Evolutionary conservation across 2,329 filamentous ascomycete species (phyloP).

Genomic region (Sodiomyces alkalinus): DNA sequence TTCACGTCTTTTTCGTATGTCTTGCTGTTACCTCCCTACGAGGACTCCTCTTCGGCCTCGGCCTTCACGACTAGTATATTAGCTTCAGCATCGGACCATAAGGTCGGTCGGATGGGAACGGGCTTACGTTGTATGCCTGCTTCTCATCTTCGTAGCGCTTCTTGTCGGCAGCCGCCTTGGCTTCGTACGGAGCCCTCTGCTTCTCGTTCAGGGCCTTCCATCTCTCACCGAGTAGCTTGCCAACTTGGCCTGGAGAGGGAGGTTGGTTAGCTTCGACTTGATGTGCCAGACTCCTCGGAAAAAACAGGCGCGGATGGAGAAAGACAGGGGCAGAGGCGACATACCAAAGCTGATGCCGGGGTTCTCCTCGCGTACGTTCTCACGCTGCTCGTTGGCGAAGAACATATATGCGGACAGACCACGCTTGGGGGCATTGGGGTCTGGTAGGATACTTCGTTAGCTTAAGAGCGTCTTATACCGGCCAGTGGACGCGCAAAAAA

Average conservation of each 20-base stretch:
- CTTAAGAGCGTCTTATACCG: neutral
- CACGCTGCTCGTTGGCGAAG: conserved; percentile 98
- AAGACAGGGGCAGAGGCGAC: no score
- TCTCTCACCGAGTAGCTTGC: conserved; percentile 94
- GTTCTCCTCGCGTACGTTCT: conserved; percentile 97
- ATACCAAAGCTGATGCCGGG: conserved; percentile 95
- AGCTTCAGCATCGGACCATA: conserved; percentile 10
- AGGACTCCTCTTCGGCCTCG: conserved; percentile 37
- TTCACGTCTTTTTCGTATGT: no score
- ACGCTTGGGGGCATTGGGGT: conserved; percentile 97
- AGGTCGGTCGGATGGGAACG: no score
- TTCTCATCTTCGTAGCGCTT: conserved; percentile 99
- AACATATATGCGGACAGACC: conserved; percentile 99
- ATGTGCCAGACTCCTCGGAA: conserved; percentile 2
- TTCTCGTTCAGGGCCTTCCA: conserved; percentile 96
- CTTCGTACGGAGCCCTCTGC: conserved; percentile 87
- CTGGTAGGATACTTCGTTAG: conserved; percentile 26
- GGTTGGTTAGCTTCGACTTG: conserved; percentile 31
- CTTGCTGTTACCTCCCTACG: no score
- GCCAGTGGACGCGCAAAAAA: neutral
- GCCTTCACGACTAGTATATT: conserved; percentile 28
- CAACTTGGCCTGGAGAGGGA: no score
- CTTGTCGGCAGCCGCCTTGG: conserved; percentile 94
- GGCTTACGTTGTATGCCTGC: conserved; percentile 73
- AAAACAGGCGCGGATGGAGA: no score